phyloP scores from a whole-genome alignment of 164 flowering plant species.

The Vitis amurensis region DNA sequence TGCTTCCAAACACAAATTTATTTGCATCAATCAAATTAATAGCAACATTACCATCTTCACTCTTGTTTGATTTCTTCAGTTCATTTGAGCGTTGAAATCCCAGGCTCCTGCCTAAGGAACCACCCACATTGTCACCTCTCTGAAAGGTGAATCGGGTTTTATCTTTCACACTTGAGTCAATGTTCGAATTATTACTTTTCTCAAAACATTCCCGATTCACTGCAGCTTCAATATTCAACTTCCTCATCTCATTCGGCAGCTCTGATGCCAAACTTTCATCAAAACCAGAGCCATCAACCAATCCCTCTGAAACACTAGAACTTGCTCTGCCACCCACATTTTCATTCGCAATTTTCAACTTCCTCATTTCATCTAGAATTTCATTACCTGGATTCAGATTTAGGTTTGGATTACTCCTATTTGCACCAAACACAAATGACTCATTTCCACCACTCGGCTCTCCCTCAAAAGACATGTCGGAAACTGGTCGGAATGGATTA shows the following conservation, averaged over 20 bases:
- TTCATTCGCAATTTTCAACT: conserved; percentile 31
- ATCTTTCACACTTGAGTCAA: conserved; percentile 5
- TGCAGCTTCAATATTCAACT: conserved; percentile 27
- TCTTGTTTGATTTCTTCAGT: conserved; percentile 37
- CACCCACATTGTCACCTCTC: conserved; percentile 10
- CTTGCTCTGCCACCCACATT: background rate
- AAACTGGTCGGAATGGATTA: conserved; percentile 24
- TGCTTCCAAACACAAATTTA: conserved; percentile 7
- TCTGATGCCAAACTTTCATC: conserved; percentile 13
- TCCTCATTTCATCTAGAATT: conserved; percentile 32
- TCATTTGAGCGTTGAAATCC: conserved; percentile 37
- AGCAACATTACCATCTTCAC: background rate
- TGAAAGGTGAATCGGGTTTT: background rate
- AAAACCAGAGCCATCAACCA: conserved; percentile 5
- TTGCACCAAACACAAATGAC: conserved; percentile 31
- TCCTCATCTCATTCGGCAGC: conserved; percentile 38
- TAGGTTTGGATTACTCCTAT: conserved; percentile 9
- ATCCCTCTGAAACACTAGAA: conserved; percentile 1
- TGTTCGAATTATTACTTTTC: conserved; percentile 17
- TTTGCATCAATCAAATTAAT: background rate
- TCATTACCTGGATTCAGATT: conserved; percentile 11
- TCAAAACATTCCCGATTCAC: background rate
- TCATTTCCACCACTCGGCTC: conserved; percentile 3
- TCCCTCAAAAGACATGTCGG: background rate
- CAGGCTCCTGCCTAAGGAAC: conserved; percentile 10